Percentiles rank a stretch among this genome's conserved stretches.
Conservation (phyloP, 208 protist genomes). For the Naegleria lovaniensis region DNA sequence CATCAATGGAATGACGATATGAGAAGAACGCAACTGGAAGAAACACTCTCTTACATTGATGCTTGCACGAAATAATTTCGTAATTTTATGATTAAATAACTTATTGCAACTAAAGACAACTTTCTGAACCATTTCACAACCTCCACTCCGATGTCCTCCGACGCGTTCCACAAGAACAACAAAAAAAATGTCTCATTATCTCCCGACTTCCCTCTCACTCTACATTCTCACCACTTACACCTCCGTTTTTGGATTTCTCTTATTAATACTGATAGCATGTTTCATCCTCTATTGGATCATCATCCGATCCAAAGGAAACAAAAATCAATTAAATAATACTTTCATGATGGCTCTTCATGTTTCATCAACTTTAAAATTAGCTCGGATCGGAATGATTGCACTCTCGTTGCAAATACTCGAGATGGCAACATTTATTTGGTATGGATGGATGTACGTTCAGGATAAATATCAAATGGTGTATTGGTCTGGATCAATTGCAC, state of each 20-base stretch:
- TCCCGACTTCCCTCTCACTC: not conserved
- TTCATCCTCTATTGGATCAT: not conserved
- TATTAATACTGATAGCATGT: not conserved
- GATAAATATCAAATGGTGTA: not conserved
- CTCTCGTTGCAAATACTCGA: not conserved
- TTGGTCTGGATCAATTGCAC: not conserved
- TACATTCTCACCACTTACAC: not conserved
- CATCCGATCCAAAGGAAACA: not conserved
- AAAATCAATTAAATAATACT: not conserved
- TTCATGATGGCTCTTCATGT: not conserved
- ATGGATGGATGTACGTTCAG: not conserved
- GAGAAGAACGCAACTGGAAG: constrained; percentile 13
- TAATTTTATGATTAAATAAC: too few species aligned
- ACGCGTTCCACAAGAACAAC: too few species aligned
- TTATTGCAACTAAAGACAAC: too few species aligned
- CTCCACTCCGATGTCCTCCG: too few species aligned
- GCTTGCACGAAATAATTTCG: constrained; percentile 15
- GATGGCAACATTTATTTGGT: not conserved
- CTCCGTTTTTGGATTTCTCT: not conserved
- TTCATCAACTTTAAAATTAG: not conserved
- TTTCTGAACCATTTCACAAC: too few species aligned
- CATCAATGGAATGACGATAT: constrained; percentile 56
- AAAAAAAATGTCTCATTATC: not conserved
- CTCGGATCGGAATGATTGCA: not conserved
- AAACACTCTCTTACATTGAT: constrained; percentile 7